Percentiles rank a stretch among this genome's conserved stretches.
These are phyloP conservation scores for Claviceps purpurea DNA, from an alignment of 2,329 filamentous ascomycete species.

Conservation along the genomic window DNA sequence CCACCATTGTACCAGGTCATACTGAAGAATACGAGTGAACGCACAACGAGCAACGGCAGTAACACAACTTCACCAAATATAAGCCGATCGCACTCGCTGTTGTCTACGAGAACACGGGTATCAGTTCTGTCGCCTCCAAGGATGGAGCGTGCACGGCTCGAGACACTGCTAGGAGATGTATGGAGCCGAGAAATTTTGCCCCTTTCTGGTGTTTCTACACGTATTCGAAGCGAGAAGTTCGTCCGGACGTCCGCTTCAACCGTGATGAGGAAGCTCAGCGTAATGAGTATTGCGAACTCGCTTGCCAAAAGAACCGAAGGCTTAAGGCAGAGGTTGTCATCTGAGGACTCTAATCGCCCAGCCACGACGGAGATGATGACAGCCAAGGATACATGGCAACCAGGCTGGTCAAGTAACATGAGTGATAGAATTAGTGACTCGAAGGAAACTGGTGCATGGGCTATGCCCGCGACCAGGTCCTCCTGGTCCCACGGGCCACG, in stretches of 20 bases:
- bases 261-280: conserved; percentile 78
- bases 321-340: conserved; percentile 15
- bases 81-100: conserved; percentile 65
- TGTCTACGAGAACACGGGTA: conserved; percentile 52
- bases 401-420: neutral
- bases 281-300: conserved; percentile 63
- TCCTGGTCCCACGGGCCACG: neutral
- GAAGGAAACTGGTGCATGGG: neutral
- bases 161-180: conserved; percentile 59
- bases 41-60: conserved; percentile 39
- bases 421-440: neutral
- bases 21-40: conserved; percentile 68
- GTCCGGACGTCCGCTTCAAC: conserved; percentile 70
- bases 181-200: conserved; percentile 75
- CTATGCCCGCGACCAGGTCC: neutral
- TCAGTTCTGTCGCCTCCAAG: conserved; percentile 62
- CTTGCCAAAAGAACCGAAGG: conserved; percentile 62
- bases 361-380: neutral
- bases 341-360: conserved; percentile 3
- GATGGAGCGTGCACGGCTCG: conserved; percentile 64
- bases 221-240: conserved; percentile 54
- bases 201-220: conserved; percentile 64
- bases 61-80: conserved; percentile 37
- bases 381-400: neutral
- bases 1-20: conserved; percentile 62